These are phyloP conservation scores for Malania oleifera DNA, from an alignment of 164 flowering plant species.

Conservation along the genomic window DNA sequence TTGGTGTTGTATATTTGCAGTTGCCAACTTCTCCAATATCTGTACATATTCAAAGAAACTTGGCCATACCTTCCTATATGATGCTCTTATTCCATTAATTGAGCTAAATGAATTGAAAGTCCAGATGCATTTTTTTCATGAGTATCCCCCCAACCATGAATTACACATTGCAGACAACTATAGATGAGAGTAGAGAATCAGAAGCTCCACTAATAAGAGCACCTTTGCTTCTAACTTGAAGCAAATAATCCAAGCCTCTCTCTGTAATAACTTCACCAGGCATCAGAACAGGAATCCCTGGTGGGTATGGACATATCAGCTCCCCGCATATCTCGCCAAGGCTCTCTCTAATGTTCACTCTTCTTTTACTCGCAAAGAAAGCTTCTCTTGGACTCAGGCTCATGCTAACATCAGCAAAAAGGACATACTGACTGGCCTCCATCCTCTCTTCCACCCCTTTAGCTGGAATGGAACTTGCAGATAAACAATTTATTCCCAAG, in stretches of 20 bases:
- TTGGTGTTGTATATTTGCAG: too few relatives aligned
- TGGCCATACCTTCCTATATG: too few relatives aligned
- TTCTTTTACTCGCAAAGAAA: constrained; percentile 57
- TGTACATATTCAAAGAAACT: too few relatives aligned
- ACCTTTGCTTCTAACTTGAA: constrained; percentile 33
- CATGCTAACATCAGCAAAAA: constrained; percentile 35
- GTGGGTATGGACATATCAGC: constrained; percentile 62
- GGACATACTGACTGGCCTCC: constrained; percentile 9
- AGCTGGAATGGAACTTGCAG: constrained; percentile 9
- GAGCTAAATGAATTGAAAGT: neutral
- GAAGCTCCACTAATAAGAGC: constrained; percentile 44
- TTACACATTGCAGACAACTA: constrained; percentile 33
- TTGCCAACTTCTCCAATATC: too few relatives aligned
- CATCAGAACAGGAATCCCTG: constrained; percentile 47
- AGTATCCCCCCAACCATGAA: too few relatives aligned
- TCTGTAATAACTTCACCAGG: constrained; percentile 52
- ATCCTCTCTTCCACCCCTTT: constrained; percentile 3
- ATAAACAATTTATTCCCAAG: constrained; percentile 29
- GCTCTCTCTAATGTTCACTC: constrained; percentile 27
- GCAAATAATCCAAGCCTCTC: constrained; percentile 33
- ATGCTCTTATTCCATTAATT: too few relatives aligned
- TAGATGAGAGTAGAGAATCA: constrained; percentile 38
- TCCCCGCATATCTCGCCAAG: constrained; percentile 50
- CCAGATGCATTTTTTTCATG: neutral
- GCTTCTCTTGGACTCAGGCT: constrained; percentile 69